These are phyloP conservation scores for Neonectria sp. DNA, from an alignment of 2,329 filamentous ascomycete species.

Conservation along the genomic window DNA sequence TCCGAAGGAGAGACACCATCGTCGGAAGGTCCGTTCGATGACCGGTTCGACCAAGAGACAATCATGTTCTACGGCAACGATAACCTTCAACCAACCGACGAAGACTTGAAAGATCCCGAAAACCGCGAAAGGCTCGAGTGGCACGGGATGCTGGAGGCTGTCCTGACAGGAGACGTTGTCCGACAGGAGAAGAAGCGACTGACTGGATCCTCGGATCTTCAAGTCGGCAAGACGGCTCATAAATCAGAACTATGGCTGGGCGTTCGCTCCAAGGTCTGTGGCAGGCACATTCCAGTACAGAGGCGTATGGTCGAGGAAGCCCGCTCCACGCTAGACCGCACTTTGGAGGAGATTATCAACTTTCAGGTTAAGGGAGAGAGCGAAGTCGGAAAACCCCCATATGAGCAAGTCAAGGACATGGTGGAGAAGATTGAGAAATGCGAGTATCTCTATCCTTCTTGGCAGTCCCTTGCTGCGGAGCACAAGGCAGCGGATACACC, in stretches of 20 bases:
- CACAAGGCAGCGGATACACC: slow-evolving; percentile 84
- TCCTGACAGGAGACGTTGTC: slow-evolving; percentile 96
- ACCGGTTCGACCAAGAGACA: slow-evolving; percentile 91
- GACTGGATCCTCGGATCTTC: slow-evolving; percentile 80
- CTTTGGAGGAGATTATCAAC: slow-evolving; percentile 89
- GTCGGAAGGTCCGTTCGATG: slow-evolving; percentile 87
- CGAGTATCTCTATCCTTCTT: slow-evolving; percentile 88
- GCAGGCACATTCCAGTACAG: slow-evolving; percentile 87
- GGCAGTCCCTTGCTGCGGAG: slow-evolving; percentile 78
- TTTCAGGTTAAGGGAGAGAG: slow-evolving; percentile 96
- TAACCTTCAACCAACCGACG: slow-evolving; percentile 87
- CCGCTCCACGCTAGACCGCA: slow-evolving; percentile 78
- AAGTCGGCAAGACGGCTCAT: slow-evolving; percentile 74
- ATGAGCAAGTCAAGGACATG: slow-evolving; percentile 91
- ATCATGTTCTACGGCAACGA: slow-evolving; percentile 95
- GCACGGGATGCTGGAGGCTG: slow-evolving; percentile 97
- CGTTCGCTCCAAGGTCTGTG: slow-evolving; percentile 86
- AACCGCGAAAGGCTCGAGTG: slow-evolving; percentile 95
- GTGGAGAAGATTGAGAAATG: slow-evolving; percentile 92
- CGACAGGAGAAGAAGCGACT: slow-evolving; percentile 97
- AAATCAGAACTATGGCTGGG: slow-evolving; percentile 91
- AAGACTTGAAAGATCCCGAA: slow-evolving; percentile 89
- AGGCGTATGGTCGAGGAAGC: slow-evolving; percentile 90
- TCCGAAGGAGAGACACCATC: slow-evolving; percentile 92
- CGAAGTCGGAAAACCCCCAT: slow-evolving; percentile 88